A percentile compares a stretch with the other conserved stretches of the same genome.
These are phyloP conservation scores for Metarhizium brunneum DNA, from an alignment of 2,329 filamentous ascomycete genomes.

Conservation along the genomic window DNA sequence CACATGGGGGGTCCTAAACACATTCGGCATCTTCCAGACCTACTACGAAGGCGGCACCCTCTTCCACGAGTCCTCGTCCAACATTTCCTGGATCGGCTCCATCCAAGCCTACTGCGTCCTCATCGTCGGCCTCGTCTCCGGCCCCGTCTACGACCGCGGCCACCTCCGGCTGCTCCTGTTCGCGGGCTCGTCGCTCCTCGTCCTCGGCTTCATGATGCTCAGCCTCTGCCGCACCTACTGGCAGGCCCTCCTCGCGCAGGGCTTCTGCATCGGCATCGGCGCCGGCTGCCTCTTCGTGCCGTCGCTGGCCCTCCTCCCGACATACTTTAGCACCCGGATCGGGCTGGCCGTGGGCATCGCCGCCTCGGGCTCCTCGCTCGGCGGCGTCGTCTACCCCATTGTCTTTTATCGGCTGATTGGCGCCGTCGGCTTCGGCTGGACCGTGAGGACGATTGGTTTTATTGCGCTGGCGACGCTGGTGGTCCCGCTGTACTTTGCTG, in stretches of 20 bases:
- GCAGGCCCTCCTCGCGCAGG: conserved; percentile 35
- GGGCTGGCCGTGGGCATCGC: conserved; percentile 24
- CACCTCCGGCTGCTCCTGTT: conserved; percentile 31
- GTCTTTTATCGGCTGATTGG: conserved; percentile 13
- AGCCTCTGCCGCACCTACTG: conserved; percentile 29
- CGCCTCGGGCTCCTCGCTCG: conserved; percentile 21
- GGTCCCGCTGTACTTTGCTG: conserved; percentile 30
- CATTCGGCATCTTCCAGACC: conserved; percentile 46
- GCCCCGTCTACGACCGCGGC: conserved; percentile 38
- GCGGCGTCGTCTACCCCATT: conserved; percentile 25
- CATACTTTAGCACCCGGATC: conserved; percentile 21
- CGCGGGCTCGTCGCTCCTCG: conserved; percentile 29
- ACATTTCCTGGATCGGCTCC: conserved; percentile 32
- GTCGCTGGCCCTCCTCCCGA: conserved; percentile 20
- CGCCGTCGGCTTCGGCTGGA: conserved; percentile 19
- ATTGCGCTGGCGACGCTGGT: conserved; percentile 21
- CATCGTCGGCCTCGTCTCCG: conserved; percentile 21
- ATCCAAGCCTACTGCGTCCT: conserved; percentile 36
- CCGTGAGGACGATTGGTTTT: conserved; percentile 19
- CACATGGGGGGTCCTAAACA: conserved; percentile 36
- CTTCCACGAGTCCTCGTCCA: conserved; percentile 20
- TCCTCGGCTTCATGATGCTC: conserved; percentile 37
- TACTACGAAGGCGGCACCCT: conserved; percentile 35
- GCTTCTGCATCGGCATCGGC: conserved; percentile 35
- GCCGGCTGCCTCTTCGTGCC: conserved; percentile 31